A percentile compares a stretch with the other conserved stretches of the same genome.
Conservation (phyloP, 2,329 filamentous ascomycete genomes). For the Exophiala spinifera region DNA sequence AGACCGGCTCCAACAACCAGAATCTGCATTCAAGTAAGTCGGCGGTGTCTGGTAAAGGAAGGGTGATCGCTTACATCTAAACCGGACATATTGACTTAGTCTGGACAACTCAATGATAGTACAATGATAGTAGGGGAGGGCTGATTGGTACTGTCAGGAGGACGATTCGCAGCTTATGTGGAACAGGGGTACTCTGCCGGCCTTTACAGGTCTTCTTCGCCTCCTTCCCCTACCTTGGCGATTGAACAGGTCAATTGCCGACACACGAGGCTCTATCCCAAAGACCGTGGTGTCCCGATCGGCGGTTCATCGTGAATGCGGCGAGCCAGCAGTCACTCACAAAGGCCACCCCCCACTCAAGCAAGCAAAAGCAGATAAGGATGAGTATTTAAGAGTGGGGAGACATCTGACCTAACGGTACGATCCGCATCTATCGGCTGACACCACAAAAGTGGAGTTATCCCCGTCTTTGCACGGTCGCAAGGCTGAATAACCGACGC, state of each 20-base stretch:
- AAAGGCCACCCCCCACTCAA: not conserved
- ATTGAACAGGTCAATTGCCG: constrained; percentile 1
- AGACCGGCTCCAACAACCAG: constrained; percentile 35
- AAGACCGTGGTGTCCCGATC: too few species aligned
- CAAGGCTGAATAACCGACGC: not conserved
- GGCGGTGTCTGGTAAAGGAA: not conserved
- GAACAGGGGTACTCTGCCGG: not conserved
- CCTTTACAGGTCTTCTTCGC: not conserved
- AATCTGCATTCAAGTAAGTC: constrained; percentile 35
- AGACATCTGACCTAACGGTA: too few species aligned
- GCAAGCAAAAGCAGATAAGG: not conserved
- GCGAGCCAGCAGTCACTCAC: too few species aligned
- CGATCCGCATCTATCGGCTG: not conserved
- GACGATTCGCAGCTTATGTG: not conserved
- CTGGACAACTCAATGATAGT: too few species aligned
- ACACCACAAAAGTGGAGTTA: not conserved
- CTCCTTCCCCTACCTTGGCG: not conserved
- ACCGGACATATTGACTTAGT: not conserved
- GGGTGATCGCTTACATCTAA: not conserved
- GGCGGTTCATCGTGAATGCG: too few species aligned
- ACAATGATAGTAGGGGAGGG: too few species aligned
- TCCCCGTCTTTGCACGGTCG: not conserved
- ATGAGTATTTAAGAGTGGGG: not conserved
- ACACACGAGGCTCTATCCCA: not conserved
- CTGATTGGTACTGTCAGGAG: not conserved